A percentile compares a stretch with the other conserved stretches of the same genome.
Conservation (phyloP, 108 stramenopile genomes). For the Epipyxis sp. region DNA sequence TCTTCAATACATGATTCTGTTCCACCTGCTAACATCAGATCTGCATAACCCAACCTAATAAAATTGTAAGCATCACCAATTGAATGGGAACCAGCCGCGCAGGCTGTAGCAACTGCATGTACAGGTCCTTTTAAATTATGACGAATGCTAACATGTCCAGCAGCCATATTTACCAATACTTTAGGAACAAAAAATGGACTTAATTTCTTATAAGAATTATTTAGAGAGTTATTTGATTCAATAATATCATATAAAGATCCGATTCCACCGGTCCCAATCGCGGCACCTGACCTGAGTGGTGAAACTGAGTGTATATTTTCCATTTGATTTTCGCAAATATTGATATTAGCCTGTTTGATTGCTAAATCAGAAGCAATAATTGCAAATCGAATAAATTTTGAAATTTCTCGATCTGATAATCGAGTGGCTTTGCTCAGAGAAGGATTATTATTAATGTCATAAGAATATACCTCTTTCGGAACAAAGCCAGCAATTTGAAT, state of each 20-base stretch:
- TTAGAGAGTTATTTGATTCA: constrained; percentile 50
- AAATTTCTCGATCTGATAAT: constrained; percentile 33
- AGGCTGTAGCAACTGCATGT: constrained; percentile 75
- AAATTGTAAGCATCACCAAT: constrained; percentile 35
- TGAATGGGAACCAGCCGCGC: constrained; percentile 60
- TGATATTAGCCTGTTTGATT: constrained; percentile 40
- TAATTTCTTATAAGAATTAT: constrained; percentile 53
- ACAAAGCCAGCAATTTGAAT: constrained; percentile 54
- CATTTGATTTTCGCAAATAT: background rate
- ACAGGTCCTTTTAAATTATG: constrained; percentile 76
- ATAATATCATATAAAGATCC: constrained; percentile 75
- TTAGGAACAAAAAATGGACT: constrained; percentile 90
- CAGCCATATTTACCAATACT: constrained; percentile 80
- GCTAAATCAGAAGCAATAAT: constrained; percentile 17
- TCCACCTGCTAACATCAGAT: constrained; percentile 31
- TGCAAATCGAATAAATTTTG: constrained; percentile 23
- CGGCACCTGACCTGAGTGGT: constrained; percentile 65
- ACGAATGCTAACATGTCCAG: constrained; percentile 64
- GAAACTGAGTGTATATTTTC: no score
- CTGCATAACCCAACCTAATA: constrained; percentile 13
- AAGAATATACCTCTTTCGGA: constrained; percentile 45
- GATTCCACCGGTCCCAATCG: constrained; percentile 75
- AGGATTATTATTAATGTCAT: constrained; percentile 32
- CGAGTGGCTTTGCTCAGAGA: constrained; percentile 54
- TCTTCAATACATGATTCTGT: constrained; percentile 9